A percentile compares a stretch with the other conserved stretches of the same genome.
These are phyloP conservation scores for Aspergillus sp. DNA, from an alignment of 2,329 filamentous ascomycete genomes.

Conservation along the genomic window DNA sequence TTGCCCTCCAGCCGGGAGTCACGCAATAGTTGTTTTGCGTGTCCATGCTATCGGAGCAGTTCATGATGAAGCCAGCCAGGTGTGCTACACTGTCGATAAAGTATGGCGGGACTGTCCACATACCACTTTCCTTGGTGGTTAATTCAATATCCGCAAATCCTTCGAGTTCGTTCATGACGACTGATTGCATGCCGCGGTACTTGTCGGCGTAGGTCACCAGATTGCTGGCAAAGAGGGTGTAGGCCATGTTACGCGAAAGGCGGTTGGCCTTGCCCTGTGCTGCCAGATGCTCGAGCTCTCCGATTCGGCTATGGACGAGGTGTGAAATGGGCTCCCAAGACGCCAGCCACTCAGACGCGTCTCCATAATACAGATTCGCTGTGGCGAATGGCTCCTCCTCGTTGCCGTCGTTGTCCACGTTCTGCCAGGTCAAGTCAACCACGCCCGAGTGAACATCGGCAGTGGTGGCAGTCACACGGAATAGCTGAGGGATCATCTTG, in stretches of 20 bases:
- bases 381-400: conserved; percentile 14
- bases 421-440: conserved; percentile 4
- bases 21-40: conserved; percentile 6
- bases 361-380: conserved; percentile 12
- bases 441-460: not conserved
- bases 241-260: not conserved
- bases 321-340: conserved; percentile 18
- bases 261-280: not conserved
- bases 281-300: not conserved
- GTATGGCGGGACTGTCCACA: conserved; percentile 26
- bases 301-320: not conserved
- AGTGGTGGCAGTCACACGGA: conserved; percentile 7
- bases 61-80: conserved; percentile 9
- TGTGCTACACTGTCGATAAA: conserved; percentile 12
- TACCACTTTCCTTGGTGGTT: not conserved
- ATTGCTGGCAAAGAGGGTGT: not conserved
- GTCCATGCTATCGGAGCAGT: conserved; percentile 4
- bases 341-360: conserved; percentile 16
- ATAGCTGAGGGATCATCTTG: conserved; percentile 5
- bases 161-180: not conserved
- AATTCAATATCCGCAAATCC: not conserved
- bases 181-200: not conserved
- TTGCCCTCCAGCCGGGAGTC: conserved; percentile 11
- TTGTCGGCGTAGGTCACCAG: not conserved
- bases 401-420: conserved; percentile 3